These are phyloP conservation scores for Obba rivulosa DNA, from an alignment of 768 basidiomycete species.

Conservation along the genomic window DNA sequence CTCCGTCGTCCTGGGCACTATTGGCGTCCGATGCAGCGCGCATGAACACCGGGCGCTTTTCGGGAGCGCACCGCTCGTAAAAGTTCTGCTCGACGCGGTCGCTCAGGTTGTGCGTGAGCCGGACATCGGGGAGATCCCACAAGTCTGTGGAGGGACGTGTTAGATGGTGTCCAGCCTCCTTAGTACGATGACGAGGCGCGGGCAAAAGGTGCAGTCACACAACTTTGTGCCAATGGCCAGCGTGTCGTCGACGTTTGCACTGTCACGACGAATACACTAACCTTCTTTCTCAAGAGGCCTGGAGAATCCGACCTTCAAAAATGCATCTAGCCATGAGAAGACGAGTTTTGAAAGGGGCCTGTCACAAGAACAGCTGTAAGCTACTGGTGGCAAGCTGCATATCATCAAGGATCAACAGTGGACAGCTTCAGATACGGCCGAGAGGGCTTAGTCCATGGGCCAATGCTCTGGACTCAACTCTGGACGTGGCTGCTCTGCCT, in stretches of 20 bases:
- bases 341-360: conserved; percentile 35
- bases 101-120: conserved; percentile 34
- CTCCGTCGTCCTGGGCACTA: neutral
- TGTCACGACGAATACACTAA: conserved; percentile 15
- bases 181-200: too few species aligned
- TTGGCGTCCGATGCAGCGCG: neutral
- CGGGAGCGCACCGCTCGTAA: conserved; percentile 45
- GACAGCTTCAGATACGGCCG: too few species aligned
- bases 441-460: too few species aligned
- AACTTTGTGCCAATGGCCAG: too few species aligned
- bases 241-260: neutral
- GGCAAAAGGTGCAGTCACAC: too few species aligned
- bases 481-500: too few species aligned
- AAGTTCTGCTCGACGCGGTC: conserved; percentile 41
- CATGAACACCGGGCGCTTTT: conserved; percentile 33
- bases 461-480: too few species aligned
- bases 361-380: too few species aligned
- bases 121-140: conserved; percentile 41
- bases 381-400: too few species aligned
- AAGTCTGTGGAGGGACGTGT: too few species aligned
- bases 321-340: conserved; percentile 50
- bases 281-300: conserved; percentile 55
- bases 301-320: conserved; percentile 53
- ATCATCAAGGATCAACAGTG: too few species aligned
- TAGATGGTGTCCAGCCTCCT: too few species aligned